Evolutionary conservation across 345 rosid species (phyloP).

Genomic region (Aurinia saxatilis): DNA sequence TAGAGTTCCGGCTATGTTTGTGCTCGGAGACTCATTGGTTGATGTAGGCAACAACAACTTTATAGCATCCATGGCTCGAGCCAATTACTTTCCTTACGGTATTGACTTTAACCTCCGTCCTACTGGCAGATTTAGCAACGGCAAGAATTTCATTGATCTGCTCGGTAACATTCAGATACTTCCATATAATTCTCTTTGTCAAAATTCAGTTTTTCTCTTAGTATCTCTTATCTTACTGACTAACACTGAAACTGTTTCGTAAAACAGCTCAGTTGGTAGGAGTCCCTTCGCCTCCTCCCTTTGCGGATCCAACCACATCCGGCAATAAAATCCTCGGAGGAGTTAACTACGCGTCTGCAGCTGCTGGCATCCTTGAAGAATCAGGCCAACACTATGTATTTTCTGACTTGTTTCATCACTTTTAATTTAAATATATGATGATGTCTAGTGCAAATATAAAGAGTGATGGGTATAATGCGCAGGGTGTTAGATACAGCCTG

Average conservation of each 20-base stretch:
- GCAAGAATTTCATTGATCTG: constrained; percentile 56
- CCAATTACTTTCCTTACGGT: constrained; percentile 79
- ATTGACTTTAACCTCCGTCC: constrained; percentile 60
- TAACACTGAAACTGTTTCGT: background rate
- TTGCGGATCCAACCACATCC: constrained; percentile 53
- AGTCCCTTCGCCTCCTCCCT: constrained; percentile 51
- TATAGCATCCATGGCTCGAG: constrained; percentile 52
- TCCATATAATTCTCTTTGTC: background rate
- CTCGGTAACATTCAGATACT: constrained; percentile 40
- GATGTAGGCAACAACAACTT: constrained; percentile 82
- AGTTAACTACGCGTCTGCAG: constrained; percentile 84
- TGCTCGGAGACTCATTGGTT: constrained; percentile 82
- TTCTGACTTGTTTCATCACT: background rate
- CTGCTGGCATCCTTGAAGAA: constrained; percentile 83
- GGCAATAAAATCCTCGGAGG: constrained; percentile 60
- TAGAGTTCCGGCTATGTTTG: constrained; percentile 61
- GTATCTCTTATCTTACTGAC: background rate
- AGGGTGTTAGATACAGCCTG: constrained; percentile 60
- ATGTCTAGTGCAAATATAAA: background rate
- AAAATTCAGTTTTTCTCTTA: background rate
- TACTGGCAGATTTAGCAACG: constrained; percentile 77
- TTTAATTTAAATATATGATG: background rate
- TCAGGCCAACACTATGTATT: constrained; percentile 68
- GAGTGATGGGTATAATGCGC: constrained; percentile 5
- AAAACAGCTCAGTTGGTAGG: constrained; percentile 55